Percentiles rank a stretch among this genome's conserved stretches.
Evolutionary conservation across 208 protist species (phyloP).

Genomic region (Acanthamoeba lenticulata): DNA sequence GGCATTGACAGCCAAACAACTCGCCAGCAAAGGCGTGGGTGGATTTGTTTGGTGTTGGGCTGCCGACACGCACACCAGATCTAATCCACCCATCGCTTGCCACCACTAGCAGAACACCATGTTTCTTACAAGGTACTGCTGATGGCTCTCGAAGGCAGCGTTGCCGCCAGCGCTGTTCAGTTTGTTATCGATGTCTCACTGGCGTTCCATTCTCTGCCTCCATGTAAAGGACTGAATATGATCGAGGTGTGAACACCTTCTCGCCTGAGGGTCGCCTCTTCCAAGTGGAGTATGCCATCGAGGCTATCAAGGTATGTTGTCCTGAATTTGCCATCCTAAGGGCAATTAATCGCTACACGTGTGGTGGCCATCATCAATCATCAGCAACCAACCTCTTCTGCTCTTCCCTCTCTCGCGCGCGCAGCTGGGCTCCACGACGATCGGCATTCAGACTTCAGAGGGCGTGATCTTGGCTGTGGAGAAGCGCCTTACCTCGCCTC

Average conservation of each 20-base stretch:
- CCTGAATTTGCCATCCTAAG: too few species aligned
- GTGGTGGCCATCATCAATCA: too few species aligned
- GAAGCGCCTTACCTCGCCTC: slow-evolving; percentile 98
- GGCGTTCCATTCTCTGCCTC: not conserved
- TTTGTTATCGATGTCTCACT: not conserved
- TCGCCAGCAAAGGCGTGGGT: not conserved
- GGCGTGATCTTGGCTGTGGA: slow-evolving; percentile 99
- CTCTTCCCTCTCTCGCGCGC: too few species aligned
- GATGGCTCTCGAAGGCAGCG: not conserved
- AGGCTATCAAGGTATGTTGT: slow-evolving; percentile 92
- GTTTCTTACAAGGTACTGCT: not conserved
- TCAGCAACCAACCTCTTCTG: too few species aligned
- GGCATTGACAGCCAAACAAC: not conserved
- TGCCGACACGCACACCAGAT: not conserved
- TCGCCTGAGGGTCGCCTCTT: slow-evolving; percentile 99
- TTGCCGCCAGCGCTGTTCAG: not conserved
- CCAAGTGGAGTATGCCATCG: slow-evolving; percentile 97
- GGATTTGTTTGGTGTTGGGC: not conserved
- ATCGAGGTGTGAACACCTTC: slow-evolving; percentile 99
- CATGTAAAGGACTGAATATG: slow-evolving; percentile 91
- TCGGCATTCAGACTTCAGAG: slow-evolving; percentile 96
- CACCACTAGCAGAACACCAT: not conserved
- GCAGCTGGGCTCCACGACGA: slow-evolving; percentile 92
- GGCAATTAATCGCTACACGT: too few species aligned
- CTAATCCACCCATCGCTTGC: not conserved